Conservation (phyloP, 2,329 filamentous ascomycete species). For the Ceratocystis smalleyi region DNA sequence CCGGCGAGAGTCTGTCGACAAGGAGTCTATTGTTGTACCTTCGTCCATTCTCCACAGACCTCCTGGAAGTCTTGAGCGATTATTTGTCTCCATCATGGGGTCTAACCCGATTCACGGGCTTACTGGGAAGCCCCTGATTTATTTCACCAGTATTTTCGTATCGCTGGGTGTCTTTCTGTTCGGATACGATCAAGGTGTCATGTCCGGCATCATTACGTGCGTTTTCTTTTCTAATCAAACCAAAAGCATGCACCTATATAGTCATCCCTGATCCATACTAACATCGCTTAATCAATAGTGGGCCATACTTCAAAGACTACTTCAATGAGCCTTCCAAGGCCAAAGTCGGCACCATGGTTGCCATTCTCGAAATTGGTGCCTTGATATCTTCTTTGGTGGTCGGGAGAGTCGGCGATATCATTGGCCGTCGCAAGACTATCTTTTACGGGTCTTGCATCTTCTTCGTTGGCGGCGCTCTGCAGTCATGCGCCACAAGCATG, state of each 20-base stretch:
- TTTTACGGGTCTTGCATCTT: slow-evolving; percentile 88
- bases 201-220: slow-evolving; percentile 59
- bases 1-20: slow-evolving; percentile 31
- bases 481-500: slow-evolving; percentile 69
- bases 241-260: not conserved
- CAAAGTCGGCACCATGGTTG: slow-evolving; percentile 91
- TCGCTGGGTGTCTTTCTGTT: slow-evolving; percentile 78
- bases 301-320: slow-evolving; percentile 76
- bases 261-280: not conserved
- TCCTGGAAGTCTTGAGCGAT: slow-evolving; percentile 50
- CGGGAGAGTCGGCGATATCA: slow-evolving; percentile 77
- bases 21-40: slow-evolving; percentile 74
- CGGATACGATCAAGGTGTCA: slow-evolving; percentile 79
- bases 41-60: slow-evolving; percentile 41
- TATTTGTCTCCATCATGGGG: slow-evolving; percentile 75
- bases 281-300: slow-evolving; percentile 35
- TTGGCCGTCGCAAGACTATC: slow-evolving; percentile 79
- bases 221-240: slow-evolving; percentile 20
- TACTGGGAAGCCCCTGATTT: slow-evolving; percentile 90
- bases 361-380: slow-evolving; percentile 86
- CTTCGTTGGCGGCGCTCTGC: slow-evolving; percentile 65
- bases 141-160: slow-evolving; percentile 87
- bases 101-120: slow-evolving; percentile 70
- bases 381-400: slow-evolving; percentile 78
- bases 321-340: slow-evolving; percentile 78